Evolutionary conservation across 2,329 filamentous ascomycete species (phyloP).

Genomic region (Microdochium bolleyi): DNA sequence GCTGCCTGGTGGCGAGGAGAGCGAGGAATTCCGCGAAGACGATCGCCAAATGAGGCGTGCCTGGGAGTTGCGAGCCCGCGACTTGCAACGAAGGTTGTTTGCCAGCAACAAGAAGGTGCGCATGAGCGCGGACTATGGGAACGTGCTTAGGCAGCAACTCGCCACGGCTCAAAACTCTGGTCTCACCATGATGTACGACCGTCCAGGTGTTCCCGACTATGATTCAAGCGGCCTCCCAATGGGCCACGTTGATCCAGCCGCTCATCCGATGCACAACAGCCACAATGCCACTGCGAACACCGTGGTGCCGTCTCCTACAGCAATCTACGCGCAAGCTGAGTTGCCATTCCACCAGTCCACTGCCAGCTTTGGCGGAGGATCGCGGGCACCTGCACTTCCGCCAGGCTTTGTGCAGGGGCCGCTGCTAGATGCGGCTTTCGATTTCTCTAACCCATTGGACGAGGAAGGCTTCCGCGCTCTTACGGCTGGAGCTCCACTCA

Average conservation of each 20-base stretch:
- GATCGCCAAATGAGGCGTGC: constrained; percentile 44
- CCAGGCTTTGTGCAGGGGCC: constrained; percentile 44
- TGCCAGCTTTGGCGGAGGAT: constrained; percentile 39
- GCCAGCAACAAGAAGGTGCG: constrained; percentile 38
- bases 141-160: constrained; percentile 38
- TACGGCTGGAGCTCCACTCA: constrained; percentile 61
- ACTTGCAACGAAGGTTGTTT: constrained; percentile 41
- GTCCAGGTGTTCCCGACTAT: constrained; percentile 31
- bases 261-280: neutral
- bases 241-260: neutral
- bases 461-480: constrained; percentile 56
- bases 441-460: constrained; percentile 37
- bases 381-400: constrained; percentile 27
- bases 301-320: constrained; percentile 30
- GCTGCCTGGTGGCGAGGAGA: constrained; percentile 52
- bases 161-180: constrained; percentile 31
- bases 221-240: constrained; percentile 42
- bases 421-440: constrained; percentile 39
- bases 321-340: constrained; percentile 28
- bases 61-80: constrained; percentile 45
- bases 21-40: constrained; percentile 45
- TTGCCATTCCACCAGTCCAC: constrained; percentile 37
- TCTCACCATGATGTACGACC: constrained; percentile 33
- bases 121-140: constrained; percentile 38
- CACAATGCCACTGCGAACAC: constrained; percentile 15